phyloP scores from a whole-genome alignment of 2,329 filamentous ascomycete species.

The Dactylonectria macrodidyma region DNA sequence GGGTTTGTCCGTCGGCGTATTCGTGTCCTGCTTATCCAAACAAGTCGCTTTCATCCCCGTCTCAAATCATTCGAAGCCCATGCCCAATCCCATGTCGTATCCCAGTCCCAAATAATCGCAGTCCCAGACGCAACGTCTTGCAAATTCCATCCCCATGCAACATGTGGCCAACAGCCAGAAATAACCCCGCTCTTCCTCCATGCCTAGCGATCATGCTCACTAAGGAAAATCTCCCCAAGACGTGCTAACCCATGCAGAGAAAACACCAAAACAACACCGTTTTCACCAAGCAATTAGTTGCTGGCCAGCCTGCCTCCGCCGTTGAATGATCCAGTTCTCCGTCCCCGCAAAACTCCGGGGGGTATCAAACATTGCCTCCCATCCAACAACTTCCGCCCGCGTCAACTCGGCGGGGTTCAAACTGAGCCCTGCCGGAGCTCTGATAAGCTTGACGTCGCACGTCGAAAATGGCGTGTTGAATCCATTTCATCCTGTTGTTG shows the following conservation, averaged over 20 bases:
- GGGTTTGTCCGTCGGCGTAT: not conserved
- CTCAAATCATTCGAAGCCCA: constrained; percentile 24
- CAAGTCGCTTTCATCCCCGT: constrained; percentile 13
- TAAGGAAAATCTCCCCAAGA: constrained; percentile 35
- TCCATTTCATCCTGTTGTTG: not conserved
- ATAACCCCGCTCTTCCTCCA: constrained; percentile 11
- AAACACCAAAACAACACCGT: constrained; percentile 32
- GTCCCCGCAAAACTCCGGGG: constrained; percentile 27
- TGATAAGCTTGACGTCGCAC: not conserved
- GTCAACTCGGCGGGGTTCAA: not conserved
- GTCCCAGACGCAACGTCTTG: constrained; percentile 20
- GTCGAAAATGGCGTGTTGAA: constrained; percentile 3
- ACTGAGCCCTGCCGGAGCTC: not conserved
- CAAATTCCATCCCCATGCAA: constrained; percentile 36
- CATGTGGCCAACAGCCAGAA: constrained; percentile 17
- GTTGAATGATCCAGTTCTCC: constrained; percentile 36
- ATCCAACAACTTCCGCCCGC: constrained; percentile 13
- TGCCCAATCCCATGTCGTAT: constrained; percentile 18
- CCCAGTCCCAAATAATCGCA: constrained; percentile 1
- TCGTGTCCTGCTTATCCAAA: constrained; percentile 1
- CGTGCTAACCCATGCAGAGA: constrained; percentile 41
- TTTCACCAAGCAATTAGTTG: constrained; percentile 42
- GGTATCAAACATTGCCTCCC: constrained; percentile 28
- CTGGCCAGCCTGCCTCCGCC: constrained; percentile 39
- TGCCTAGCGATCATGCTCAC: constrained; percentile 30